Base-by-base conservation (phyloP, 192 early-diverging fungal genomes). In the Chytriomyces sp. region DNA sequence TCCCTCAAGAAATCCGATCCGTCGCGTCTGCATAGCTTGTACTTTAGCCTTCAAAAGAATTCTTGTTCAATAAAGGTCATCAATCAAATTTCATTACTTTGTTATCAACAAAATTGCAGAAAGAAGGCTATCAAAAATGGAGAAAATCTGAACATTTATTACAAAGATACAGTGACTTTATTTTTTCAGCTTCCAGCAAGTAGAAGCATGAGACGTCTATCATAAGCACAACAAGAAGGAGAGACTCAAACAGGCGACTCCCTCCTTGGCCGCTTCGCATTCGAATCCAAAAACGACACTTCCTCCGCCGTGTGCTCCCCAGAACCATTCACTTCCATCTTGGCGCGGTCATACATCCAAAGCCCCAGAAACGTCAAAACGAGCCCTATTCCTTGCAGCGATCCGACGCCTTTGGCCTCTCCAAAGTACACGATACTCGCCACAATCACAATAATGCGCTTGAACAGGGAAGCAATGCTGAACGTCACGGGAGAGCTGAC, bases 401-500 rank as follows among this genome's bases (percentile, higher is more conserved):
- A 39, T 14, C 82, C 82, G 1, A 94, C 86, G 37, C 53, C 53
- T 19, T 28, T 52, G 17, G 85, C 78, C 70, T 96, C 91, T 52
- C 89, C 87, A 78, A 93, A 93, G 81, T 91, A 96, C 10, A 93
- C 59, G 52, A 96, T 93, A 55, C 85, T 83, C 32, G 91, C 89
- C 28, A 89, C 85, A 78, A 96, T 95, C 31, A 96, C 93, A 74
- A 93, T 87, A 55, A 96, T 93, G n/a, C 94, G 87, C 78, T 96
- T 96, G 60, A 93, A 79, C 62, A 96, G 83, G 3, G 89, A 91
- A 5, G 91, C 88, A 55, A 96, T 92, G 17, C 89, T 91, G 77
- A 94, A 96, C 0, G 93, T 94, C 36, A 96, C 92, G 2, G 93
- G 92, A 28, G 22, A 52, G 1, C 88, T 89, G 4, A 93, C 92